Evolutionary conservation across 352 stramenopile genomes (phyloP).

Genomic region (Phytophthora kernoviae): DNA sequence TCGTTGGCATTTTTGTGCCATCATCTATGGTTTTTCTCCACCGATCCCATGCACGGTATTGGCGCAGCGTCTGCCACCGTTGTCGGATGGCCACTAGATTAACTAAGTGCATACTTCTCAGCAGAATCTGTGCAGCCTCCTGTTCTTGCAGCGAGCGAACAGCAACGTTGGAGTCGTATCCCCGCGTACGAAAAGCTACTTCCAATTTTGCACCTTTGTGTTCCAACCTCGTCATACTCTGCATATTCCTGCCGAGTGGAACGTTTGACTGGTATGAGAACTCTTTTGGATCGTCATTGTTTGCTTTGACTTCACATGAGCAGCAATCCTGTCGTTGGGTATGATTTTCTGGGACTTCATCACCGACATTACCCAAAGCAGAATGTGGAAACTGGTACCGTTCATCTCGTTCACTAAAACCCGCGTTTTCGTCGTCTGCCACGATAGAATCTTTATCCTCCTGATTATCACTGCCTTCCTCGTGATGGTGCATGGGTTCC

Average conservation of each 20-base stretch:
- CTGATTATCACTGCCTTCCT: slow-evolving; percentile 23
- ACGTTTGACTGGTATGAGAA: no score
- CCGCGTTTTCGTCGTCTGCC: slow-evolving; percentile 10
- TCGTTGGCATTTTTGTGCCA: background rate
- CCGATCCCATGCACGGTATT: slow-evolving; percentile 33
- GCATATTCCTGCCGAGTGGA: slow-evolving; percentile 4
- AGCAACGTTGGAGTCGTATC: slow-evolving; percentile 30
- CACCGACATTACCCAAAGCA: background rate
- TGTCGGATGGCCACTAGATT: slow-evolving; percentile 42
- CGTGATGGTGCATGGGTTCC: slow-evolving; percentile 7
- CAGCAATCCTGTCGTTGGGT: slow-evolving; percentile 7
- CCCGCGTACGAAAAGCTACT: slow-evolving; percentile 38
- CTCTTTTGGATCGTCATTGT: background rate
- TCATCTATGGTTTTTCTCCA: slow-evolving; percentile 28
- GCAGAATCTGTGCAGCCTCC: slow-evolving; percentile 6
- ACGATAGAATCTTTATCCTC: slow-evolving; percentile 19
- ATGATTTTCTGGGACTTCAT: slow-evolving; percentile 7
- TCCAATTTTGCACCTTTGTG: slow-evolving; percentile 21
- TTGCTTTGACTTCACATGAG: background rate
- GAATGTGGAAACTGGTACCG: background rate
- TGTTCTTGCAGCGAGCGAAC: slow-evolving; percentile 12
- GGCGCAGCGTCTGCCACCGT: slow-evolving; percentile 24
- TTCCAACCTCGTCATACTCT: slow-evolving; percentile 13
- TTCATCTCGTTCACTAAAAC: slow-evolving; percentile 24
- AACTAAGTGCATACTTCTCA: slow-evolving; percentile 34